Evolutionary conservation across 331 rosid species (phyloP), one percentile per base, ranked within the genome.

Genomic region (Pyracantha coccinea): DNA sequence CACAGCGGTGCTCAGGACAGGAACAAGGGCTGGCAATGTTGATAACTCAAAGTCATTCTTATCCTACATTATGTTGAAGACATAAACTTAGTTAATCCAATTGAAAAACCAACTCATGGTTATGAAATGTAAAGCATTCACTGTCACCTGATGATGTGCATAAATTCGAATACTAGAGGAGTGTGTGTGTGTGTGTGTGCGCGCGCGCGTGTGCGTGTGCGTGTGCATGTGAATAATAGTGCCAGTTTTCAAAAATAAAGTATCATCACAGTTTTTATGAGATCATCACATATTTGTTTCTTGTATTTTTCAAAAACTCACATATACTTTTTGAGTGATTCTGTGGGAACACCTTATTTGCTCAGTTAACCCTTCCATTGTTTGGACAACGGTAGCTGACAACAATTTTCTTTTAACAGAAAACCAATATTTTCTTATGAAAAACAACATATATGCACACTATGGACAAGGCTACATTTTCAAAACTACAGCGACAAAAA

Each of bases 1-100:
- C 33, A 83, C 73, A 68, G 99, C 99, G 54, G 91, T 75, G 73
- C 91, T 92, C 76, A 95, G 81, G 80, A 88, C 97, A 58, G 99
- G 97, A 83, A 89, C 93, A 74, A 95, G 99, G 41, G 98, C 93
- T 44, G 99, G 98, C 47, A 95, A 91, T 20, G 99, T 92, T 58
- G 92, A 90, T 58, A 85, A 86, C 96, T 92, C 99, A 77, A 95
- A 95, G 78, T 95, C 99, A 83, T 81, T 79, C 89, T 88, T 92
- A 70, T 92, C 99, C 99, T 92, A 83, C 81, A 80, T 77, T 73
- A 69, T 47, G 72, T 47, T 69, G 17, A 54, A 55, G 23, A 69
- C 65, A 68, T 77, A n/a, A 82, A 59, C 74, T 35, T 44, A 44
- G 25, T 73, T 7, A 60, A 12, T 38, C 77, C n/a, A 17, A 25